Conservation (phyloP, 768 basidiomycete genomes). For the Boletus rex-veris region DNA sequence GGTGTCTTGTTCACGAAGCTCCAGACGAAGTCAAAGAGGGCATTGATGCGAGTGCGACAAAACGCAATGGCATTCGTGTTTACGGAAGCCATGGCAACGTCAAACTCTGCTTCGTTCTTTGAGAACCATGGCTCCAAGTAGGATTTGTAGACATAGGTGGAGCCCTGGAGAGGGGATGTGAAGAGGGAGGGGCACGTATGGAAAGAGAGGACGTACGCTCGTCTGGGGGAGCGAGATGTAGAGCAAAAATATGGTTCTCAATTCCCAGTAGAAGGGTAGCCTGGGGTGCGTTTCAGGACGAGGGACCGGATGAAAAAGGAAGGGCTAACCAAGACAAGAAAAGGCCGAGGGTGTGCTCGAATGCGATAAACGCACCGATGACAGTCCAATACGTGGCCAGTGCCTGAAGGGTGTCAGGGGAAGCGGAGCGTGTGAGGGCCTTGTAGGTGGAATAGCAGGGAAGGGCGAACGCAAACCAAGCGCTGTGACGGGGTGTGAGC, state of each 20-base stretch:
- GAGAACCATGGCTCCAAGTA: conserved; percentile 60
- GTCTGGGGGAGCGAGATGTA: conserved; percentile 69
- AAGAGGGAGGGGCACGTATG: neutral
- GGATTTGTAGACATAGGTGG: conserved; percentile 58
- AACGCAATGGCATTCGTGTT: conserved; percentile 56
- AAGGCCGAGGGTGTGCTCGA: conserved; percentile 63
- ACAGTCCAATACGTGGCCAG: conserved; percentile 66
- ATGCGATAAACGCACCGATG: conserved; percentile 54
- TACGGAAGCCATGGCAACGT: conserved; percentile 52
- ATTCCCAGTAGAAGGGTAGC: conserved; percentile 76
- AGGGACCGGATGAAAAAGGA: neutral
- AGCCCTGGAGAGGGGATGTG: conserved; percentile 46
- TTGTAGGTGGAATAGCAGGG: conserved; percentile 68
- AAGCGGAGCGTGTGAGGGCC: conserved; percentile 51
- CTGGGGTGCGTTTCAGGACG: conserved; percentile 34
- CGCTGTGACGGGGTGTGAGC: conserved; percentile 38
- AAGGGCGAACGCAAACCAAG: conserved; percentile 68
- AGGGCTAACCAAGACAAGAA: conserved; percentile 58
- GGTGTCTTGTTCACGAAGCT: conserved; percentile 40
- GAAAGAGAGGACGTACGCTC: conserved; percentile 41
- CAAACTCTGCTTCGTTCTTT: conserved; percentile 57
- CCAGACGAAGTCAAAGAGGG: conserved; percentile 47
- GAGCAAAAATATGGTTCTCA: conserved; percentile 63
- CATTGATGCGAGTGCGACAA: conserved; percentile 46
- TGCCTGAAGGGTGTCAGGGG: conserved; percentile 51